Conservation (phyloP, 495 filamentous ascomycete species). For the Hypoxylon crocopeplum region DNA sequence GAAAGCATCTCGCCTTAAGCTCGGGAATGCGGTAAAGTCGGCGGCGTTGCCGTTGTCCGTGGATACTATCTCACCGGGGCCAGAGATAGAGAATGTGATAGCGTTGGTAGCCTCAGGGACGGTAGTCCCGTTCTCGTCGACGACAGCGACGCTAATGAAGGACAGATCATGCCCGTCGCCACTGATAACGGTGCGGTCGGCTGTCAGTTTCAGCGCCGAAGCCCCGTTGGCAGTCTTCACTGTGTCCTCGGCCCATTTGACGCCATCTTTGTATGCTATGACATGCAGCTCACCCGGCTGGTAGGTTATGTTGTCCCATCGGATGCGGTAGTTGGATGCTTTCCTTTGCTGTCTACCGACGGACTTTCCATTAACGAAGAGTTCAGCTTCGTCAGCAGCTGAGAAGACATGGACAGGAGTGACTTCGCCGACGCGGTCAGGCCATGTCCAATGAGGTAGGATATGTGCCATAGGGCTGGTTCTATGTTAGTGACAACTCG, state of each 20-base stretch:
- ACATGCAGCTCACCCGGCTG: slow-evolving; percentile 51
- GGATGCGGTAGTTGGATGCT: slow-evolving; percentile 50
- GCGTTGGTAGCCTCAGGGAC: slow-evolving; percentile 48
- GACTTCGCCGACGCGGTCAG: slow-evolving; percentile 48
- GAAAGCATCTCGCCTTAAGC: slow-evolving; percentile 50
- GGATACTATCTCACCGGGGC: slow-evolving; percentile 50
- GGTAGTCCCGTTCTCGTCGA: slow-evolving; percentile 46
- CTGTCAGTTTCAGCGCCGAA: slow-evolving; percentile 39
- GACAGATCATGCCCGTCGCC: slow-evolving; percentile 52
- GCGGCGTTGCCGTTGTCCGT: slow-evolving; percentile 58
- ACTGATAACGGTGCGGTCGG: slow-evolving; percentile 46
- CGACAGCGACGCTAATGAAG: slow-evolving; percentile 51
- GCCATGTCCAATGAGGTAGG: slow-evolving; percentile 61
- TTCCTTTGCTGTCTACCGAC: slow-evolving; percentile 44
- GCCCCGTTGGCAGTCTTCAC: slow-evolving; percentile 45
- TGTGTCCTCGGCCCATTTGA: slow-evolving; percentile 49
- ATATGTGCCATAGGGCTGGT: slow-evolving; percentile 48
- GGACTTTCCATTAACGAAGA: slow-evolving; percentile 58
- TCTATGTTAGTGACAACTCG: slow-evolving; percentile 5
- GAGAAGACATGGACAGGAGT: slow-evolving; percentile 60
- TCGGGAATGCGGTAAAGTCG: slow-evolving; percentile 53
- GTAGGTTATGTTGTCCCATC: slow-evolving; percentile 56
- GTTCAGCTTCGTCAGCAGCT: slow-evolving; percentile 54
- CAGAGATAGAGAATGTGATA: slow-evolving; percentile 49
- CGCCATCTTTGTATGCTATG: slow-evolving; percentile 51